phyloP scores from a whole-genome alignment of 441 rosid genomes.

The Isatis lusitanica region DNA sequence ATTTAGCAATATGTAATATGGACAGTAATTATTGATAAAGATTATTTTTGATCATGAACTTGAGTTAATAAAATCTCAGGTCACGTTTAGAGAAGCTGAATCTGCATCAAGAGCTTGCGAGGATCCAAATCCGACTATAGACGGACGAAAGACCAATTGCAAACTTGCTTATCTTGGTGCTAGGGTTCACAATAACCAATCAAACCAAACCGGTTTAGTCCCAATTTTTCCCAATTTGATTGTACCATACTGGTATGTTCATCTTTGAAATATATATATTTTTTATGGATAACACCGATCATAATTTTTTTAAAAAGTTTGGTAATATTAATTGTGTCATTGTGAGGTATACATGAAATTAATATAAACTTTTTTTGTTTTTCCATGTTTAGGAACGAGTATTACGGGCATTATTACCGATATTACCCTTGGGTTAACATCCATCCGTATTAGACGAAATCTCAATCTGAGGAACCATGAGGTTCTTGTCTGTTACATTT shows the following conservation, averaged over 20 bases:
- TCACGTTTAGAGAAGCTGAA: conserved; percentile 49
- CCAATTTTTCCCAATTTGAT: neutral
- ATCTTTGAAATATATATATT: neutral
- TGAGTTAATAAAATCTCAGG: conserved; percentile 25
- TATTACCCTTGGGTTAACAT: neutral
- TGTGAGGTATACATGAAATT: conserved; percentile 1
- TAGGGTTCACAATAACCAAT: conserved; percentile 1
- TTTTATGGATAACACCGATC: neutral
- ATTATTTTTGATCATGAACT: neutral
- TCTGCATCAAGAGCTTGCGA: conserved; percentile 50
- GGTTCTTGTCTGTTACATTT: neutral
- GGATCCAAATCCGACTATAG: conserved; percentile 47
- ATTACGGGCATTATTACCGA: neutral
- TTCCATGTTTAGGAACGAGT: neutral
- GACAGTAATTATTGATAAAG: neutral
- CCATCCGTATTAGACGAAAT: neutral
- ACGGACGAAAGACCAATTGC: conserved; percentile 55
- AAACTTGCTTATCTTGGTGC: conserved; percentile 50
- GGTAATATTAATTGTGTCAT: neutral
- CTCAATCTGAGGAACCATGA: neutral
- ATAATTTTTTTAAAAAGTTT: neutral
- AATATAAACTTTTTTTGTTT: neutral
- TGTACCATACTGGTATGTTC: neutral
- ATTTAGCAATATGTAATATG: neutral
- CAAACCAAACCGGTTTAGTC: neutral